Conservation (phyloP, 192 early-diverging fungal genomes). For the Coemansia sp. region DNA sequence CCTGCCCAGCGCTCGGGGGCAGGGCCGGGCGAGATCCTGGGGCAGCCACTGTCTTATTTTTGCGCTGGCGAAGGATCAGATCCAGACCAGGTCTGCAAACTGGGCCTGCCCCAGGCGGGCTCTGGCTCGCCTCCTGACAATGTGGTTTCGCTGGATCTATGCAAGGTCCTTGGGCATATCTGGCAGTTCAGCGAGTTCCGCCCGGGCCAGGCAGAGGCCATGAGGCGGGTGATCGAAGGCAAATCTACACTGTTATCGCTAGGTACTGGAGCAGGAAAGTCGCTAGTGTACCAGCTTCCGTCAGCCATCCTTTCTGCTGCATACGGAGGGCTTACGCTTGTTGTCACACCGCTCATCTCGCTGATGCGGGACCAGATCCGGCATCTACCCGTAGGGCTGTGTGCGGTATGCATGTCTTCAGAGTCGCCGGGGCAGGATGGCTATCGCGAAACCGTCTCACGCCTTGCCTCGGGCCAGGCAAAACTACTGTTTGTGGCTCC, state of each 20-base stretch:
- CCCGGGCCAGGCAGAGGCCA: constrained; percentile 47
- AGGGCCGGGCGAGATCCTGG: background rate
- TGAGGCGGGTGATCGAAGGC: constrained; percentile 38
- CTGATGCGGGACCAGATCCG: constrained; percentile 82
- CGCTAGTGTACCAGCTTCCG: constrained; percentile 72
- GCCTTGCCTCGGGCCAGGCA: constrained; percentile 43
- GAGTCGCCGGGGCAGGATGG: constrained; percentile 14
- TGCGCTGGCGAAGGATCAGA: background rate
- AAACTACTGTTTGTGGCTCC: constrained; percentile 73
- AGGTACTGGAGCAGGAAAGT: constrained; percentile 68
- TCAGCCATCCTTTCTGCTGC: constrained; percentile 52
- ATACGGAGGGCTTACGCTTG: constrained; percentile 52
- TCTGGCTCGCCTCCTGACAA: background rate
- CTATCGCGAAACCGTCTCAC: constrained; percentile 14
- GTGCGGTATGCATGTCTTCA: constrained; percentile 59
- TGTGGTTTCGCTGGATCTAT: constrained; percentile 27
- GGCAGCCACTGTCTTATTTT: background rate
- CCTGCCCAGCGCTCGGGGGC: too few species aligned
- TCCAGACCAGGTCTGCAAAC: background rate
- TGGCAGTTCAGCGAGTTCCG: constrained; percentile 46
- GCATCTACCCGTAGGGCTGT: constrained; percentile 54
- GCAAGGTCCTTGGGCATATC: constrained; percentile 36
- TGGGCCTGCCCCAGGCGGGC: background rate
- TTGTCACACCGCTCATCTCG: constrained; percentile 74
- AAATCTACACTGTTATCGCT: constrained; percentile 51